Percentiles rank a stretch among this genome's conserved stretches.
Evolutionary conservation across 768 basidiomycete species (phyloP).

Genomic region (Lactifluus subvellereus): DNA sequence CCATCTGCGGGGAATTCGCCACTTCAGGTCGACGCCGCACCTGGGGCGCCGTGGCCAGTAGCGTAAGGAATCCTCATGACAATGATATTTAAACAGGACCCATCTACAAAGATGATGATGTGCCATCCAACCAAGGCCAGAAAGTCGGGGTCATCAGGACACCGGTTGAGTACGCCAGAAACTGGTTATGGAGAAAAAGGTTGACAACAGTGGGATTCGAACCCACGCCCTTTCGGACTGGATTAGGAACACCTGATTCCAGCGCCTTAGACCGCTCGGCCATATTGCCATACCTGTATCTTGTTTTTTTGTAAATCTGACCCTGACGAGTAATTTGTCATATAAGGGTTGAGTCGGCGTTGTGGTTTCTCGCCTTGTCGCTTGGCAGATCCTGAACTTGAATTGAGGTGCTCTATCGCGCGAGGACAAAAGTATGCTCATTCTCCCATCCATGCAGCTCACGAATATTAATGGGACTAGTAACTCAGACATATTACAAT

Average conservation of each 20-base stretch:
- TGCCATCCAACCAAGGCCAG: no score
- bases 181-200: neutral
- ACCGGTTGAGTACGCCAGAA: no score
- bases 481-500: neutral
- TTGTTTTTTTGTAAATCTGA: neutral
- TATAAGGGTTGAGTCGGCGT: neutral
- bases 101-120: no score
- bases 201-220: conserved; percentile 43
- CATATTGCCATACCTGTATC: conserved; percentile 18
- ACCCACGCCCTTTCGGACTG: conserved; percentile 42
- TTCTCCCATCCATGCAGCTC: neutral
- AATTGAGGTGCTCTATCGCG: neutral
- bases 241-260: conserved; percentile 24
- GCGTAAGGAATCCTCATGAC: conserved; percentile 15
- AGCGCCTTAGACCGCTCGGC: conserved; percentile 28
- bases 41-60: conserved; percentile 36
- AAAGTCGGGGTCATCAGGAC: no score
- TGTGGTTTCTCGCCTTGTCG: neutral
- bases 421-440: neutral
- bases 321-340: neutral
- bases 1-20: conserved; percentile 35
- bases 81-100: no score
- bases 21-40: conserved; percentile 34
- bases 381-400: no score
- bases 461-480: neutral